A percentile compares a stretch with the other conserved stretches of the same genome.
Conservation (phyloP, 2,329 filamentous ascomycete genomes). For the Cladosporium austrohemisphaericum region DNA sequence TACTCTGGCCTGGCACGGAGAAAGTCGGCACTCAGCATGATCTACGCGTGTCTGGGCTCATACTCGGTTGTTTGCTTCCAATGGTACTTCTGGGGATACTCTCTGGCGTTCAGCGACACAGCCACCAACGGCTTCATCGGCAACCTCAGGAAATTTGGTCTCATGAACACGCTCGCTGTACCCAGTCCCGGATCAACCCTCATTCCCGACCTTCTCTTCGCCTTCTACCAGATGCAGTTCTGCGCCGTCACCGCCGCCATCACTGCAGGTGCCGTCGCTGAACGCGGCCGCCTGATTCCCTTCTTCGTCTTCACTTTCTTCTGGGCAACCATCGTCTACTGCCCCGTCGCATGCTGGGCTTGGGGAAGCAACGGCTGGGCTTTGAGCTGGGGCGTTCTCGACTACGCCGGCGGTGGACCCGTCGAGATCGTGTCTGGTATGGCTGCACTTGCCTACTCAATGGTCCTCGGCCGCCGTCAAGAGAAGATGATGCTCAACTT, state of each 20-base stretch:
- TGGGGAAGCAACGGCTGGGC: slow-evolving; percentile 96
- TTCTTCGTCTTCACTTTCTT: slow-evolving; percentile 93
- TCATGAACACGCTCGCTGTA: slow-evolving; percentile 75
- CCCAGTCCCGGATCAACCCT: slow-evolving; percentile 88
- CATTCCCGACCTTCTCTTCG: slow-evolving; percentile 84
- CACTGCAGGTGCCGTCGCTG: slow-evolving; percentile 84
- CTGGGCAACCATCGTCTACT: slow-evolving; percentile 98
- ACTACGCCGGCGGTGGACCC: slow-evolving; percentile 93
- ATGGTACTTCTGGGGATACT: slow-evolving; percentile 99
- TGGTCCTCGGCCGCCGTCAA: slow-evolving; percentile 91
- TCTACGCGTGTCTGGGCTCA: slow-evolving; percentile 96
- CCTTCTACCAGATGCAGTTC: slow-evolving; percentile 99
- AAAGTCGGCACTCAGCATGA: slow-evolving; percentile 95
- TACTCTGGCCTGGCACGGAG: slow-evolving; percentile 96
- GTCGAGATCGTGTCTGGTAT: slow-evolving; percentile 96
- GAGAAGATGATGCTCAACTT: slow-evolving; percentile 99
- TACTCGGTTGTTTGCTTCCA: slow-evolving; percentile 90
- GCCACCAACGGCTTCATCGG: slow-evolving; percentile 89
- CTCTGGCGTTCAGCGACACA: slow-evolving; percentile 79
- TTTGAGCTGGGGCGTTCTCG: slow-evolving; percentile 83
- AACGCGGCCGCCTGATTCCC: slow-evolving; percentile 87
- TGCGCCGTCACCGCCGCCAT: slow-evolving; percentile 89
- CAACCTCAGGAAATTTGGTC: slow-evolving; percentile 80
- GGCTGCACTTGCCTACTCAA: slow-evolving; percentile 90
- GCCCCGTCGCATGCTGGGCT: slow-evolving; percentile 91